Base-by-base conservation (phyloP, 352 stramenopile species). In the Phytophthora litchii region DNA sequence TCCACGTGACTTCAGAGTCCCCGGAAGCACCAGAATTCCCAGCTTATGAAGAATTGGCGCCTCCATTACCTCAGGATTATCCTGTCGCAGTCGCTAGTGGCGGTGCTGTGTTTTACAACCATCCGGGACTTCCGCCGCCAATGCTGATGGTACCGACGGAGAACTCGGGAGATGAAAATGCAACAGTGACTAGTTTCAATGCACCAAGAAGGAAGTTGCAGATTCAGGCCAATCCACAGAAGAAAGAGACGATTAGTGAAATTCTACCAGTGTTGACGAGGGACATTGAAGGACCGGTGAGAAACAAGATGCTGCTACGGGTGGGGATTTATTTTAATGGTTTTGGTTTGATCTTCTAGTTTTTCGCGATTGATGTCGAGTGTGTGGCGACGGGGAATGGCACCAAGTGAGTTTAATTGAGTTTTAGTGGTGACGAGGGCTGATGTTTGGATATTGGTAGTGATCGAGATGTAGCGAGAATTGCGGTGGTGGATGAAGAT, bases 351-450 rank as follows among this genome's bases (percentile, higher is more conserved):
- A 27, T 67, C 16, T 63, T 13, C 63, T 38, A 91, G 81, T 96
- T 97, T 64, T 97, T 92, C 50, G 91, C 88, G 9, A 96, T 98
- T 63, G 92, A 98, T 64, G 90, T 98, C 49, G 92, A 98, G 69
- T 98, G 92, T 67, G 88, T 98, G 12, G 90, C 92, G 13, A 96
- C 88, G 0, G 92, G 92, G 13, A 87, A 70, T 23, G 88, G 85
- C 46, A 85, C 70, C 35, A 74, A 82, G 86, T 94, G 55, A 52
- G 78, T 80, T 51, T 12, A 27, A 27, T 36, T 51, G 31, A 14
- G 23, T 36, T 58, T 45, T 13, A 46, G 16, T 40, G 4, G 14
- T 59, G 34, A 31, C 40, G 27, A 54, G 17, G 9, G 25, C 13
- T 13, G 13, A n/a, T 23, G 9, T 13, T 48, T 34, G 31, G 20